A percentile compares a stretch with the other conserved stretches of the same genome.
Conservation (phyloP, 768 basidiomycete genomes). For the Rhizopogon vesiculosus region DNA sequence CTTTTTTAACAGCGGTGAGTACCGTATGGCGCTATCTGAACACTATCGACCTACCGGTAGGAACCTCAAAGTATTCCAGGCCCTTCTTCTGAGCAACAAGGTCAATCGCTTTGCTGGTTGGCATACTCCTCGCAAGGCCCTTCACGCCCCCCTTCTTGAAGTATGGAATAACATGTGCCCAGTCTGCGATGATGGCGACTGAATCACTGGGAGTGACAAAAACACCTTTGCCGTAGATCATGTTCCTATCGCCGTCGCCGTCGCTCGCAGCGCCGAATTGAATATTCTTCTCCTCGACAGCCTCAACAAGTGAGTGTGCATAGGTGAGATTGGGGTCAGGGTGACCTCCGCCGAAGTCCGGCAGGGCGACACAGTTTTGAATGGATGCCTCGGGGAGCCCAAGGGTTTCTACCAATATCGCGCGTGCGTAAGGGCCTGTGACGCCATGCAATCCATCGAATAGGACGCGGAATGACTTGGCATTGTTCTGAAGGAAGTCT, state of each 20-base stretch:
- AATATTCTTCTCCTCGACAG: constrained; percentile 81
- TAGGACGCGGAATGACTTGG: constrained; percentile 72
- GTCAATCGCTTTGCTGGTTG: constrained; percentile 95
- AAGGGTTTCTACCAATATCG: constrained; percentile 80
- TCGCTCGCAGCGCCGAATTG: constrained; percentile 95
- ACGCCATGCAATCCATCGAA: constrained; percentile 97
- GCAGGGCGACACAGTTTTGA: constrained; percentile 88
- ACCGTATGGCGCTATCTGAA: neutral
- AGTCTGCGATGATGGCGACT: constrained; percentile 98
- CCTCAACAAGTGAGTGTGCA: constrained; percentile 90
- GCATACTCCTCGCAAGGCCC: constrained; percentile 96
- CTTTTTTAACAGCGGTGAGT: constrained; percentile 33
- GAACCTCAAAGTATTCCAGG: constrained; percentile 91
- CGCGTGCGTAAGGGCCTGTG: constrained; percentile 92
- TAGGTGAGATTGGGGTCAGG: constrained; percentile 99
- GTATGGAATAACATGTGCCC: constrained; percentile 89
- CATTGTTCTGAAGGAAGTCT: constrained; percentile 71
- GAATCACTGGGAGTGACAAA: constrained; percentile 98
- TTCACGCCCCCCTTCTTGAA: constrained; percentile 88
- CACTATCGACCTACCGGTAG: constrained; percentile 62
- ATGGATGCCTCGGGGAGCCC: constrained; percentile 75
- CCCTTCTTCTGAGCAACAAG: constrained; percentile 93
- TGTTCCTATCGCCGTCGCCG: constrained; percentile 97
- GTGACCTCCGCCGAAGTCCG: constrained; percentile 97
- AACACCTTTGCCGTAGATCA: constrained; percentile 98